phyloP scores from a whole-genome alignment of 768 basidiomycete genomes.

The Trametes cinnabarina region DNA sequence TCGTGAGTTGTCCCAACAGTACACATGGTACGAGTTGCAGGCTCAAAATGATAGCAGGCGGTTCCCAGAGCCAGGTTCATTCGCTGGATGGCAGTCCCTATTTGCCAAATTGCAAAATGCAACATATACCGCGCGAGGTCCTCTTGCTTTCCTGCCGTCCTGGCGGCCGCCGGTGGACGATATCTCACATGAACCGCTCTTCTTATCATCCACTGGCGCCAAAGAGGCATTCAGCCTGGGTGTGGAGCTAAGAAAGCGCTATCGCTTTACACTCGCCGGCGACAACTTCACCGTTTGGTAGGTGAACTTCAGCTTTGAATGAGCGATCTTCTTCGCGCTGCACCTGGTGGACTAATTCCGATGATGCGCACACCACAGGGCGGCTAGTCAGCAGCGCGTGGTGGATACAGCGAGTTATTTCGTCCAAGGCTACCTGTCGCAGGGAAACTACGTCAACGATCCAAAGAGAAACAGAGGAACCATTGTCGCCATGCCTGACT shows the following conservation, averaged over 20 bases:
- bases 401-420: constrained; percentile 43
- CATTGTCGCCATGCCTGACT: constrained; percentile 39
- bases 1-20: constrained; percentile 28
- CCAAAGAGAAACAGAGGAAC: constrained; percentile 34
- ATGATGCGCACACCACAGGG: constrained; percentile 27
- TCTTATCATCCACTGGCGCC: constrained; percentile 39
- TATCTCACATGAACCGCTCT: constrained; percentile 38
- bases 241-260: constrained; percentile 38
- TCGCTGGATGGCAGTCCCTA: constrained; percentile 38
- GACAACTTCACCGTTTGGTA: constrained; percentile 44
- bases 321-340: background rate
- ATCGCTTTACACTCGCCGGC: constrained; percentile 40
- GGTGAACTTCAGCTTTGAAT: background rate
- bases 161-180: constrained; percentile 44
- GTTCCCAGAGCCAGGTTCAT: constrained; percentile 42
- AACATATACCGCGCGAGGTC: constrained; percentile 38
- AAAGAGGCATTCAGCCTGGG: constrained; percentile 42
- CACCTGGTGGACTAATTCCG: background rate
- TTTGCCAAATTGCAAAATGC: constrained; percentile 42
- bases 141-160: constrained; percentile 40
- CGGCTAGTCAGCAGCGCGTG: constrained; percentile 42
- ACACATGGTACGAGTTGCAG: background rate
- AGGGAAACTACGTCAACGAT: constrained; percentile 38
- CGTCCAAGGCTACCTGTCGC: constrained; percentile 41
- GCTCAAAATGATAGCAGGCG: constrained; percentile 27